Conservation (phyloP, 1,284 basidiomycete species). For the Leccinum griseonigrum region DNA sequence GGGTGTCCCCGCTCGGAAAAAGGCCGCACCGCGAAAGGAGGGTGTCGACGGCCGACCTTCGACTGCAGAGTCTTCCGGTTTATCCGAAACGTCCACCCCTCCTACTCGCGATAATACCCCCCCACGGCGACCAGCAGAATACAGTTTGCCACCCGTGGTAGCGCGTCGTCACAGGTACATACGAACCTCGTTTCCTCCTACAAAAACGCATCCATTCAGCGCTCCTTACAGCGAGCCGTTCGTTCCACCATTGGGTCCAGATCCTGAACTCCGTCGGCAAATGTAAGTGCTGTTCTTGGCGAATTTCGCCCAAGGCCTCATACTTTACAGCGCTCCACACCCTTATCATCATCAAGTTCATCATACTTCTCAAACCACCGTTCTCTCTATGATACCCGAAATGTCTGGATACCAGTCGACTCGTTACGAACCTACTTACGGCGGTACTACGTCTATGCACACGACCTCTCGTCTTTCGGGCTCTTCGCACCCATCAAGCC, state of each 20-base stretch:
- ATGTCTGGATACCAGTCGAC: constrained; percentile 46
- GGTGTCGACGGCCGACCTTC: constrained; percentile 55
- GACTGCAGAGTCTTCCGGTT: constrained; percentile 59
- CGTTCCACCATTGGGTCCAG: constrained; percentile 40
- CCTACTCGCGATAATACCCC: constrained; percentile 63
- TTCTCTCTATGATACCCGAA: constrained; percentile 59
- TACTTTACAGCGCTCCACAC: constrained; percentile 27
- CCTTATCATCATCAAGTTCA: constrained; percentile 31
- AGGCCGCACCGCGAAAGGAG: constrained; percentile 46
- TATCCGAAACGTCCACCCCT: constrained; percentile 62
- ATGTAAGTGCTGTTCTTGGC: constrained; percentile 38
- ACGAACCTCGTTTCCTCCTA: background rate
- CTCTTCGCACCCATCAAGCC: constrained; percentile 39
- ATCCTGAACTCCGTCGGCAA: constrained; percentile 47
- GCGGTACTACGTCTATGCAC: constrained; percentile 23
- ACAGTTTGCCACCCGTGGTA: constrained; percentile 48
- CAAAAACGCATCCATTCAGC: background rate
- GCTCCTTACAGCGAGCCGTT: constrained; percentile 22
- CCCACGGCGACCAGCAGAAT: constrained; percentile 47
- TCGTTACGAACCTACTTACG: constrained; percentile 49
- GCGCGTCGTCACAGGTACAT: constrained; percentile 55
- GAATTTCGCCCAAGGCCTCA: constrained; percentile 15
- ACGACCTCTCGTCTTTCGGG: constrained; percentile 28
- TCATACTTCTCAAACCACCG: constrained; percentile 40
- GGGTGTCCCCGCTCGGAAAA: constrained; percentile 61